Conservation (phyloP, 1,284 basidiomycete species). For the Ustilago curta region DNA sequence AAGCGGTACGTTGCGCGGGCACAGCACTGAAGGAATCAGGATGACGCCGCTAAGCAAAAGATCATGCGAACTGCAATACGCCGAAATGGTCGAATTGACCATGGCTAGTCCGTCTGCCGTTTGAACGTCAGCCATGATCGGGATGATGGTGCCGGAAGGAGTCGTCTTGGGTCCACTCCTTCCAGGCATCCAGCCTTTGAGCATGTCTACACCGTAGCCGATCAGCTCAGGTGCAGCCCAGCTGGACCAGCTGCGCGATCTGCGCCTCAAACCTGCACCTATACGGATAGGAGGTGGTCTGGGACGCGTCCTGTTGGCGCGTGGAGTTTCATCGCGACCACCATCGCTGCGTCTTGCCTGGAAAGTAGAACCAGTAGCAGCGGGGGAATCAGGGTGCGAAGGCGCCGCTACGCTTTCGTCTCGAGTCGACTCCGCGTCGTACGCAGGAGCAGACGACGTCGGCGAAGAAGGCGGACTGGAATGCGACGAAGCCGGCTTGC, state of each 20-base stretch:
- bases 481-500: conserved; percentile 4
- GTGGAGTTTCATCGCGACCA: conserved; percentile 34
- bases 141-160: conserved; percentile 49
- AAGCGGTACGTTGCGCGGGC: conserved; percentile 40
- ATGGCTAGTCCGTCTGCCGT: conserved; percentile 41
- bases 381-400: conserved; percentile 12
- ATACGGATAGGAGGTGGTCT: conserved; percentile 28
- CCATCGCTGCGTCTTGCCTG: conserved; percentile 5
- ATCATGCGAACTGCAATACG: conserved; percentile 53
- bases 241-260: conserved; percentile 50
- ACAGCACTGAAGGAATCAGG: conserved; percentile 49
- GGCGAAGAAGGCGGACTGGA: conserved; percentile 35
- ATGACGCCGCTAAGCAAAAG: conserved; percentile 51
- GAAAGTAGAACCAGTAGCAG: neutral
- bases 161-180: conserved; percentile 19
- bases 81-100: conserved; percentile 54
- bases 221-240: conserved; percentile 53
- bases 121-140: conserved; percentile 54
- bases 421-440: conserved; percentile 14
- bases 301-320: conserved; percentile 17
- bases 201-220: conserved; percentile 54
- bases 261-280: conserved; percentile 10
- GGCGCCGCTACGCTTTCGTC: conserved; percentile 17
- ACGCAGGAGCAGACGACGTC: conserved; percentile 13
- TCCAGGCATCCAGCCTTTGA: conserved; percentile 58